Evolutionary conservation across 192 early-diverging fungal species (phyloP).

Genomic region (Chytriomyces confervae): DNA sequence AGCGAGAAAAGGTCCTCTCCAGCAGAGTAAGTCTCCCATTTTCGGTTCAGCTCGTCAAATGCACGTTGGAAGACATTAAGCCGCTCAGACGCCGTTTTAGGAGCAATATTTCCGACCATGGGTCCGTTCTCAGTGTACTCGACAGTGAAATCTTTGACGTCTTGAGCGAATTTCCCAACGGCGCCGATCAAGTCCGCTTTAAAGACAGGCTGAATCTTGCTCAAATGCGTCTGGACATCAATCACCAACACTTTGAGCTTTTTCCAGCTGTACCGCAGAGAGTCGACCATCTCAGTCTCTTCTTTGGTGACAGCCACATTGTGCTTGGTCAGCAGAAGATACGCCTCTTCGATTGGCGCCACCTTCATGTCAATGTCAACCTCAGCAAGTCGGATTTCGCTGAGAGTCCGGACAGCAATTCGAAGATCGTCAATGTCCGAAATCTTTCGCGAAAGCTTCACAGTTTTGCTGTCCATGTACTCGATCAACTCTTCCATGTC

Average conservation of each 20-base stretch:
- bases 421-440: constrained; percentile 69
- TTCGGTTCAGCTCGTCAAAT: constrained; percentile 70
- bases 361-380: constrained; percentile 76
- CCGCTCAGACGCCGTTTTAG: constrained; percentile 69
- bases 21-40: constrained; percentile 71
- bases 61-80: constrained; percentile 69
- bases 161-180: constrained; percentile 64
- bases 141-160: constrained; percentile 66
- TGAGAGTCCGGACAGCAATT: constrained; percentile 66
- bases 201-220: constrained; percentile 69
- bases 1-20: constrained; percentile 69
- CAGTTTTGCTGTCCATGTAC: constrained; percentile 70
- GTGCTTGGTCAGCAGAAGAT: constrained; percentile 65
- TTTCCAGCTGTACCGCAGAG: constrained; percentile 71
- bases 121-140: constrained; percentile 71
- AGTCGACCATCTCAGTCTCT: constrained; percentile 74
- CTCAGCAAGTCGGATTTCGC: constrained; percentile 66
- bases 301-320: constrained; percentile 66
- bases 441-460: constrained; percentile 63
- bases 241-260: constrained; percentile 68
- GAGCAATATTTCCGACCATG: constrained; percentile 68
- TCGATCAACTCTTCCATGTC: constrained; percentile 73
- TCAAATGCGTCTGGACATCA: constrained; percentile 65
- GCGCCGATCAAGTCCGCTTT: constrained; percentile 62
- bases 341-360: constrained; percentile 69